phyloP scores from a whole-genome alignment of 1,284 basidiomycete genomes.

The Abortiporus biennis region DNA sequence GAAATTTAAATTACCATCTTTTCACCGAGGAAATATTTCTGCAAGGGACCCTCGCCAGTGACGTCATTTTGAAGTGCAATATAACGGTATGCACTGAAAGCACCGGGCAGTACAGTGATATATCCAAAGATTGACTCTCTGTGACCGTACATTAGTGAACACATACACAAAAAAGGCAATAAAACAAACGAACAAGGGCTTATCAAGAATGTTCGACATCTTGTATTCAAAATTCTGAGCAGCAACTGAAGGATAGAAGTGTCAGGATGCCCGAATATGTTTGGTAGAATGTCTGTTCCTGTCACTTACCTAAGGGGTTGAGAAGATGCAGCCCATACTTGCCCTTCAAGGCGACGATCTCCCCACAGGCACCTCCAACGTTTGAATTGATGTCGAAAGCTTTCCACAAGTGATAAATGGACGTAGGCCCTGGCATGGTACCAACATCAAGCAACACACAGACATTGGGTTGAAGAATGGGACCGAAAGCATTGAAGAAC shows the following conservation, averaged over 20 bases:
- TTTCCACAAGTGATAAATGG: slow-evolving; percentile 96
- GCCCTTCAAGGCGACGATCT: slow-evolving; percentile 91
- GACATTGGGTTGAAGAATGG: slow-evolving; percentile 80
- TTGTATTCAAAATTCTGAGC: slow-evolving; percentile 98
- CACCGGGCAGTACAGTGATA: slow-evolving; percentile 89
- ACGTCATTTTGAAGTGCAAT: slow-evolving; percentile 87
- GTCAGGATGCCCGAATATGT: not conserved
- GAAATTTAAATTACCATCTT: slow-evolving; percentile 54
- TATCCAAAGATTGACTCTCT: slow-evolving; percentile 83
- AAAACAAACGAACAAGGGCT: slow-evolving; percentile 65
- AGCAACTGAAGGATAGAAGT: slow-evolving; percentile 42
- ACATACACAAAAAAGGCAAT: slow-evolving; percentile 41
- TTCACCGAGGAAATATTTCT: slow-evolving; percentile 94
- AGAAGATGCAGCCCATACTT: slow-evolving; percentile 72
- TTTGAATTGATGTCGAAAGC: slow-evolving; percentile 95
- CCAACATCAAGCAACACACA: slow-evolving; percentile 94
- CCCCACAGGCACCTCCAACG: slow-evolving; percentile 95
- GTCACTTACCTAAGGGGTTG: slow-evolving; percentile 80
- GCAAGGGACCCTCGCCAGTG: slow-evolving; percentile 80
- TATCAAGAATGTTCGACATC: slow-evolving; percentile 91
- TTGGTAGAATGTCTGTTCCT: no score
- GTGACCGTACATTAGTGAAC: slow-evolving; percentile 1
- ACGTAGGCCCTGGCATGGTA: slow-evolving; percentile 84
- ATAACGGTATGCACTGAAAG: slow-evolving; percentile 90
- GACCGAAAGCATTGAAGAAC: slow-evolving; percentile 88